Conservation (phyloP, 208 protist species). For the Angomonas deanei region DNA sequence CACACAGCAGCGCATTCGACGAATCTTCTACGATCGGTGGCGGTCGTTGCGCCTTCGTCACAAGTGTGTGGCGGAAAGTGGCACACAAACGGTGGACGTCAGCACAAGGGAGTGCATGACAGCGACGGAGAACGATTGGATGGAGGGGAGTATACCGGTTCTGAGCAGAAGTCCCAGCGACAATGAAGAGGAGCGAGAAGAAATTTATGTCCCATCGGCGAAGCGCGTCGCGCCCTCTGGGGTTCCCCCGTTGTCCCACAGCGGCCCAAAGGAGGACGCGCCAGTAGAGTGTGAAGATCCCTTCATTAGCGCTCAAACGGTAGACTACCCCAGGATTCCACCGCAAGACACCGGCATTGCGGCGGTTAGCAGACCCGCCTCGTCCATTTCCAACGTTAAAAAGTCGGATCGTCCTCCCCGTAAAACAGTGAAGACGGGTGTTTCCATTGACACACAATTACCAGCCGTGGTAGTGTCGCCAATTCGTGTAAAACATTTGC, state of each 20-base stretch:
- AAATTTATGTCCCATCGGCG: no score
- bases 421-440: background rate
- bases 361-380: background rate
- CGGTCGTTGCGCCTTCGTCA: background rate
- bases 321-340: background rate
- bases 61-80: background rate
- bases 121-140: background rate
- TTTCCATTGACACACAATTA: background rate
- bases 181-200: no score
- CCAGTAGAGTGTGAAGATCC: no score
- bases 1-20: slow-evolving; percentile 24
- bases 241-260: no score
- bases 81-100: background rate
- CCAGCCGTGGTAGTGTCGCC: background rate
- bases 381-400: background rate
- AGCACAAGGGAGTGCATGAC: background rate
- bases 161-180: no score
- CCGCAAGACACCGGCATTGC: background rate
- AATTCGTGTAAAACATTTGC: background rate
- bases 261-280: no score
- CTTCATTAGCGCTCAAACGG: background rate
- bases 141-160: background rate
- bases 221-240: no score
- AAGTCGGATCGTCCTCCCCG: background rate
- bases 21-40: slow-evolving; percentile 54